Percentiles rank a stretch among this genome's conserved stretches.
Evolutionary conservation across 2,329 filamentous ascomycete species (phyloP).

Genomic region (Aspergillus nomiae): DNA sequence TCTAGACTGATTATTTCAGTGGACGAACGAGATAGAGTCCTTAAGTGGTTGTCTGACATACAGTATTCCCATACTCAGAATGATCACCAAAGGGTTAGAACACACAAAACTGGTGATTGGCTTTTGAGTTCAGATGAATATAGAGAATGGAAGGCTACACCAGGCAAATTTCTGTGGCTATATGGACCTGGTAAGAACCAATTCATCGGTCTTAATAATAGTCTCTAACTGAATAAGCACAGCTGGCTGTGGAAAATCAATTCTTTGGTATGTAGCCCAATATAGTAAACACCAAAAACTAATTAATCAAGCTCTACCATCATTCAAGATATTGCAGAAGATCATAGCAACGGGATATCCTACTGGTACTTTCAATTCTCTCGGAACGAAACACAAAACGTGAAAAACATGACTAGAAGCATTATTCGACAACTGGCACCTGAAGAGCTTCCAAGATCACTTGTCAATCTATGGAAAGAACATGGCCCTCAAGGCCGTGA

Average conservation of each 20-base stretch:
- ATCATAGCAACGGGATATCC: not conserved
- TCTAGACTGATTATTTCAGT: not conserved
- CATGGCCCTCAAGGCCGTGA: not conserved
- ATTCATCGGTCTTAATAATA: not conserved
- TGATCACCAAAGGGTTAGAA: not conserved
- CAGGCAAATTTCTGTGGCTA: not conserved
- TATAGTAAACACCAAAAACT: not conserved
- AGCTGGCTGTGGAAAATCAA: not conserved
- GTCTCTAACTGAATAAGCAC: not conserved
- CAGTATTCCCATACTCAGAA: not conserved
- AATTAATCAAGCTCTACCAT: not conserved
- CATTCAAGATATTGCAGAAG: not conserved
- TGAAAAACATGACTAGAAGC: not conserved
- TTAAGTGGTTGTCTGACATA: not conserved
- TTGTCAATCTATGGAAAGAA: not conserved
- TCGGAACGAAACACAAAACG: not conserved
- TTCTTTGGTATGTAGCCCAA: not conserved
- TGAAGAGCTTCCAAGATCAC: not conserved
- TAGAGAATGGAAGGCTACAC: not conserved
- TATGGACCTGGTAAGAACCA: not conserved
- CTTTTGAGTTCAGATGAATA: not conserved
- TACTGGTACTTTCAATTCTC: not conserved
- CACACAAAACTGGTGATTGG: not conserved
- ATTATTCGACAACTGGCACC: not conserved
- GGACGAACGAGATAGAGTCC: not conserved